Conservation (phyloP, 306 rosid genomes). For the Biancaea sappan region DNA sequence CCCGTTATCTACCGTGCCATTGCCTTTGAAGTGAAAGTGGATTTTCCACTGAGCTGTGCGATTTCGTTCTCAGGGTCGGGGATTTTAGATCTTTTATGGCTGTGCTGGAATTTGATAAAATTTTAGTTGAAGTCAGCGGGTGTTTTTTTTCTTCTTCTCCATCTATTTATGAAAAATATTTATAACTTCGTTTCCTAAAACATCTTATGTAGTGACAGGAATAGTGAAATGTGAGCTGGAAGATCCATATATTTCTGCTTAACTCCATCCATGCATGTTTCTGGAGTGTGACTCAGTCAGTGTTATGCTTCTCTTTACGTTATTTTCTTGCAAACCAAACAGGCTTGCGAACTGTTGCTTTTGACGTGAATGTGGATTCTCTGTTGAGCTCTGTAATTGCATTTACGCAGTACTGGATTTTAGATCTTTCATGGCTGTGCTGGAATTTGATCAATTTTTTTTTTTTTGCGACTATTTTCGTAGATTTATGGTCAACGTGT, state of each 20-base stretch:
- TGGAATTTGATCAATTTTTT: neutral
- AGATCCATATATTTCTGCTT: too few species aligned
- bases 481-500: too few species aligned
- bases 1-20: neutral
- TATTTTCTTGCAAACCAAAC: neutral
- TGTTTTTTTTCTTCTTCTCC: too few species aligned
- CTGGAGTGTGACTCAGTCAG: too few species aligned
- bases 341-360: too few species aligned
- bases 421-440: conserved; percentile 34
- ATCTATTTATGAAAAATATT: neutral
- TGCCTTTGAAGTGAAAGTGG: neutral
- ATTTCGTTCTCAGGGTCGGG: neutral
- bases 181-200: neutral
- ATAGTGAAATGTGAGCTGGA: neutral
- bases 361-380: neutral
- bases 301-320: neutral
- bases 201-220: neutral
- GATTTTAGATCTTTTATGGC: conserved; percentile 35
- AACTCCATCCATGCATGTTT: too few species aligned
- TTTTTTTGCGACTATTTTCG: too few species aligned
- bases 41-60: neutral
- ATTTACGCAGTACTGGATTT: neutral
- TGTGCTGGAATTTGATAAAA: neutral
- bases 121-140: neutral
- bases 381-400: neutral